These are phyloP conservation scores for Fusarium camptoceras DNA, from an alignment of 2,329 filamentous ascomycete species.

Conservation along the genomic window DNA sequence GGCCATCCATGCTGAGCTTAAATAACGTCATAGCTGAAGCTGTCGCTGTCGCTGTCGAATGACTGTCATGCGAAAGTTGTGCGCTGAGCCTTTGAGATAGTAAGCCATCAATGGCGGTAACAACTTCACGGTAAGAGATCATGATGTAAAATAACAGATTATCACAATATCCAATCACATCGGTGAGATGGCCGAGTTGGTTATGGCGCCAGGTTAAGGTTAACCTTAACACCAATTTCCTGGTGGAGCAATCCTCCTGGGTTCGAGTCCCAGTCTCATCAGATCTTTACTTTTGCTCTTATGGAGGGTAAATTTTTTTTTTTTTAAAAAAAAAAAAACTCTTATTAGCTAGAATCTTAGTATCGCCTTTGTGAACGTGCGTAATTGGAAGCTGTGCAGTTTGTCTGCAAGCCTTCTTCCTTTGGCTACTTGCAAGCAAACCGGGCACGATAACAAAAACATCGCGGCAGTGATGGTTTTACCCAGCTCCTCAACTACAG, in stretches of 20 bases:
- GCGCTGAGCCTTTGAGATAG: too few species aligned
- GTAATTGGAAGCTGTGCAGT: rapidly evolving
- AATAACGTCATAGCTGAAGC: not conserved
- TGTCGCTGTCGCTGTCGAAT: not conserved
- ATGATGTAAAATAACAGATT: rapidly evolving
- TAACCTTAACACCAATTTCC: slow-evolving; percentile 47
- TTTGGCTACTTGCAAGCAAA: too few species aligned
- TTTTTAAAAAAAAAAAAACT: too few species aligned
- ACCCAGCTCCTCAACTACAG: too few species aligned
- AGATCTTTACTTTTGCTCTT: slow-evolving; percentile 16
- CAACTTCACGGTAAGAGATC: not conserved
- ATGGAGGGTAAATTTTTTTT: rapidly evolving
- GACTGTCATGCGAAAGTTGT: too few species aligned
- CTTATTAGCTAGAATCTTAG: not conserved
- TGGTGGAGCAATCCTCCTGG: slow-evolving; percentile 53
- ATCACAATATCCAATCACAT: slow-evolving; percentile 4
- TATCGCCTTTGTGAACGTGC: rapidly evolving
- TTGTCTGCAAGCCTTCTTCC: rapidly evolving
- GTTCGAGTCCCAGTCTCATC: slow-evolving; percentile 53
- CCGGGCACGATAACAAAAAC: too few species aligned
- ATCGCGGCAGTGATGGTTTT: too few species aligned
- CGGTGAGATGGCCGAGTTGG: slow-evolving; percentile 53
- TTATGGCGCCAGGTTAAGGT: slow-evolving; percentile 54
- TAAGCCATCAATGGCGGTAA: too few species aligned
- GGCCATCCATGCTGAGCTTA: too few species aligned